Conservation (phyloP, 2,329 filamentous ascomycete species). For the Thyridium curvatum region DNA sequence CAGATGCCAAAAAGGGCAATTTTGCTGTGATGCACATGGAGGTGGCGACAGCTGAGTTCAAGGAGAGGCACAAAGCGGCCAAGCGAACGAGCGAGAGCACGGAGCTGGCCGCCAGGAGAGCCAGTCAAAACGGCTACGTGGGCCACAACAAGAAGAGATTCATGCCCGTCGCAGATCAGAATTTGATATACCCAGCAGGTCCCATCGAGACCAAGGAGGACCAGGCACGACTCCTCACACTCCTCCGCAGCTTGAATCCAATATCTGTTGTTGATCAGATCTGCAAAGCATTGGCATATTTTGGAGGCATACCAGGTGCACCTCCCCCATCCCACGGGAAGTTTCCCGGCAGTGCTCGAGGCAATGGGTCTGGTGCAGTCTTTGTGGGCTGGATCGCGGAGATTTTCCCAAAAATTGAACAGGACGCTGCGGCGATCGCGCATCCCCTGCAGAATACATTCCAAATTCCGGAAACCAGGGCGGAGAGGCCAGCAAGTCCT, state of each 20-base stretch:
- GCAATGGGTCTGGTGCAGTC: conserved; percentile 50
- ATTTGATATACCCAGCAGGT: no score
- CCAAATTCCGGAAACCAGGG: conserved; percentile 7
- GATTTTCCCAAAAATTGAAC: conserved; percentile 45
- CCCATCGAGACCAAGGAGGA: conserved; percentile 49
- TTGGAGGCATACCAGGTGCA: conserved; percentile 52
- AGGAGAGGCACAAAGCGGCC: conserved; percentile 46
- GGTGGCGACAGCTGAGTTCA: conserved; percentile 35
- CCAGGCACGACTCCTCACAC: conserved; percentile 51
- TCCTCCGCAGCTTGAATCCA: conserved; percentile 50
- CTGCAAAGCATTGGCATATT: conserved; percentile 57
- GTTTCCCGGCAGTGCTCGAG: conserved; percentile 50
- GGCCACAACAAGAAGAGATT: conserved; percentile 37
- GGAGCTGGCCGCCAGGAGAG: conserved; percentile 49
- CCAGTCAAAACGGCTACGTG: conserved; percentile 47
- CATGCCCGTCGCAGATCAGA: conserved; percentile 21
- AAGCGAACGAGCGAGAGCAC: conserved; percentile 58
- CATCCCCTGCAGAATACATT: conserved; percentile 5
- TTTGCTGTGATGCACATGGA: conserved; percentile 60
- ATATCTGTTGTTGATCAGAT: conserved; percentile 54
- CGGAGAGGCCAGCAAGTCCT: no score
- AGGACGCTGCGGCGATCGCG: no score
- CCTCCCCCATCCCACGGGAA: conserved; percentile 40
- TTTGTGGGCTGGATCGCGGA: conserved; percentile 59
- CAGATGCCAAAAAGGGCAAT: conserved; percentile 50